These are phyloP conservation scores for Ogataea allantospora DNA, from an alignment of 805 yeast genomes.

Conservation along the genomic window DNA sequence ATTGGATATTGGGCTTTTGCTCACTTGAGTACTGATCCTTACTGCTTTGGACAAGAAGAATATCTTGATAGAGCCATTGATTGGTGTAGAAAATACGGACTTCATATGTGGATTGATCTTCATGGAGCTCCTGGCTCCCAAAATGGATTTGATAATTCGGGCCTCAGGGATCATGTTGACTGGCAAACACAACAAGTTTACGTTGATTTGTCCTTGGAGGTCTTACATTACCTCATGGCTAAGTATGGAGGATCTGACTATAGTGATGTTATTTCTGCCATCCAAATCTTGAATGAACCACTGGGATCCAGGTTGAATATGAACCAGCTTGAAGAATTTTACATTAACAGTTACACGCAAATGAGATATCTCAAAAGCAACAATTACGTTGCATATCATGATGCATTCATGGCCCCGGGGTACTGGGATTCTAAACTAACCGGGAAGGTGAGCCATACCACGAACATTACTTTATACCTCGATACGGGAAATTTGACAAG, in stretches of 20 bases:
- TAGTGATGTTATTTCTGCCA: constrained; percentile 62
- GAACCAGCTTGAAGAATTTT: constrained; percentile 40
- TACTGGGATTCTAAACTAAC: constrained; percentile 52
- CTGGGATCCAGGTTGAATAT: constrained; percentile 51
- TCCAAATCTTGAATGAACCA: constrained; percentile 73
- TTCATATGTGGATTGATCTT: constrained; percentile 71
- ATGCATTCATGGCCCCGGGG: constrained; percentile 57
- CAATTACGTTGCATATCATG: constrained; percentile 57
- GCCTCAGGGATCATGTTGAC: constrained; percentile 50
- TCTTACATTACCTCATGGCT: constrained; percentile 47
- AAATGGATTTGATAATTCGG: constrained; percentile 84
- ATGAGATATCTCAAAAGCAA: constrained; percentile 38
- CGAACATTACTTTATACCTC: constrained; percentile 8
- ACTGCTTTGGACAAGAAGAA: constrained; percentile 61
- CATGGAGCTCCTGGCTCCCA: constrained; percentile 87
- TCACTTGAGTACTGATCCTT: constrained; percentile 52
- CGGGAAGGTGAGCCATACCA: constrained; percentile 14
- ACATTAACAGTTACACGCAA: constrained; percentile 41
- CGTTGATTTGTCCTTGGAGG: constrained; percentile 47
- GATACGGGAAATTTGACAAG: constrained; percentile 6
- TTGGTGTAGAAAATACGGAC: constrained; percentile 61
- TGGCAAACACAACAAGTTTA: constrained; percentile 44
- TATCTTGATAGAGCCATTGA: constrained; percentile 63
- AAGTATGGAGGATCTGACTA: constrained; percentile 51
- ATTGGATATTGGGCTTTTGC: constrained; percentile 81